Percentiles rank a stretch among this genome's conserved stretches.
Conservation (phyloP, 108 stramenopile genomes). For the Nannochloropsis salina region DNA sequence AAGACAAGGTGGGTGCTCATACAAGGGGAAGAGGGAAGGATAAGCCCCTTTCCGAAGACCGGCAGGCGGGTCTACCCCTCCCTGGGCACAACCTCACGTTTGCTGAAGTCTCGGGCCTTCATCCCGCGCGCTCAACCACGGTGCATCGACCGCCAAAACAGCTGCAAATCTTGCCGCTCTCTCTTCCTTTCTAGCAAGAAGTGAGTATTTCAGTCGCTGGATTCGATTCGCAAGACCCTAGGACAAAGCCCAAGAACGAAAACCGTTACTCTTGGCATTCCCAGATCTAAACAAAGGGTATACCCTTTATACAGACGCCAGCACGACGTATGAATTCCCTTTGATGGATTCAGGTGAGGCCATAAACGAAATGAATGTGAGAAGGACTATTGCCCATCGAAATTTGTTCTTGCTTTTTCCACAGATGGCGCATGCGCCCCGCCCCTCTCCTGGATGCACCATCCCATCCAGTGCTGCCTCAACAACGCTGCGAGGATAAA, state of each 20-base stretch:
- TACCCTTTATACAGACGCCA: too few species aligned
- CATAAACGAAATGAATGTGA: too few species aligned
- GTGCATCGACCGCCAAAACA: not conserved
- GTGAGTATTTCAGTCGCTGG: too few species aligned
- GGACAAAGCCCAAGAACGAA: too few species aligned
- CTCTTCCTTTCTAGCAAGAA: not conserved
- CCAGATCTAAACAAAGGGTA: too few species aligned
- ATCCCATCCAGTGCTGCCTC: not conserved
- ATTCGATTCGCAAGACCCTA: too few species aligned
- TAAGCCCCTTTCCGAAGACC: not conserved
- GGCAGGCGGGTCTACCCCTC: not conserved
- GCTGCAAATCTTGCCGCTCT: conserved; percentile 6
- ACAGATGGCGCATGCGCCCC: too few species aligned
- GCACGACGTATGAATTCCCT: too few species aligned
- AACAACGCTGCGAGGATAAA: not conserved
- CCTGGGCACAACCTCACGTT: not conserved
- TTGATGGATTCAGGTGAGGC: too few species aligned
- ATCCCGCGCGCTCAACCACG: not conserved
- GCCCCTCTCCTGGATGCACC: not conserved
- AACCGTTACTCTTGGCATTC: too few species aligned
- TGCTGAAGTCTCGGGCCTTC: not conserved
- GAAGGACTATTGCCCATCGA: too few species aligned
- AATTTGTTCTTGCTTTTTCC: too few species aligned
- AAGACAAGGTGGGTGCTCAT: not conserved
- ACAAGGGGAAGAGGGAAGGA: not conserved